Base-by-base conservation (phyloP, 768 basidiomycete species). In the Russula earlei region DNA sequence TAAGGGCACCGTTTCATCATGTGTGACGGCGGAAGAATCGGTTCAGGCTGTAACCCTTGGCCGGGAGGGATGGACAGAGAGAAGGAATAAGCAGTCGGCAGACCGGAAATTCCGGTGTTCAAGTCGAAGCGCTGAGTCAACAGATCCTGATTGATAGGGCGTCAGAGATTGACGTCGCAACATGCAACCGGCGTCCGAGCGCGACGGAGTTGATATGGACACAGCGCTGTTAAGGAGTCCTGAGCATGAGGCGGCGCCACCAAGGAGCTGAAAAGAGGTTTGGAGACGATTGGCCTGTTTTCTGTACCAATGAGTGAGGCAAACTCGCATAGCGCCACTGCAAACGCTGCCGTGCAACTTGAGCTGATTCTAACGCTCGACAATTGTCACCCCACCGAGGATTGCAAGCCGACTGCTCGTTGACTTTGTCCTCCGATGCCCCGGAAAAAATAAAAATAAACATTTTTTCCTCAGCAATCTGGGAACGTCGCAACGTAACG, bases 71-170 rank as follows among this genome's bases (percentile, higher is more conserved):
- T 14, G 17, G 17, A 1, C 15, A 17, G 4, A 10, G 17, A 11
- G 27, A 25, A 22, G 40, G 19, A 37, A 51, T 46, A 27, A 52
- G 45, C 44, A 47, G 20, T 48, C 31, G 45, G 45, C 24, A 52
- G 27, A n/a, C 40, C 56, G 50, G 45, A 10, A 2, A 24, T 14
- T n/a, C 7, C 51, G 56, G 55, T 8, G 10, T n/a, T 40, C 19
- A 27, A 5, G 3, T 9, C 29, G 43, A 20, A 15, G 31, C n/a
- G 45, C 38, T 46, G 50, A 36, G 24, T 36, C 40, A 47, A 42
- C 12, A 22, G 25, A 20, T 48, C 50, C 56, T 52, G 22, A 34
- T 27, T 57, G 56, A 57, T 57, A 47, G 50, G 50, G 44, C 46
- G 38, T 46, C 15, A 17, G 9, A 46, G 49, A 10, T 6, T 10